These are phyloP conservation scores for Penicillium diatomitis DNA, from an alignment of 495 filamentous ascomycete genomes.

Conservation along the genomic window DNA sequence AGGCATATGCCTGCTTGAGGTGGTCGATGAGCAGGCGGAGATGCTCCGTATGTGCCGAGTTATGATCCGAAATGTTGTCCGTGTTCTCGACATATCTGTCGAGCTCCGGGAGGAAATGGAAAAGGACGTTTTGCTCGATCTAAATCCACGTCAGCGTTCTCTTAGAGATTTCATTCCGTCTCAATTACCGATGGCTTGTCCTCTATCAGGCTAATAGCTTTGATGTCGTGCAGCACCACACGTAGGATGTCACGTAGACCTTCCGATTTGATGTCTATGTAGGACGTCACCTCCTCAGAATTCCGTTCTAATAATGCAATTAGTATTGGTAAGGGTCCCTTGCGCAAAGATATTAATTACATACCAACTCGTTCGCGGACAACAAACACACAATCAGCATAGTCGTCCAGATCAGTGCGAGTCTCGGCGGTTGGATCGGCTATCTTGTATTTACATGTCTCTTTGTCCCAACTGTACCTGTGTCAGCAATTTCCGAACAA, in stretches of 20 bases:
- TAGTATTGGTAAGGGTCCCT: neutral
- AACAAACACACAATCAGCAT: slow-evolving; percentile 18
- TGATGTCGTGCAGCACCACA: slow-evolving; percentile 18
- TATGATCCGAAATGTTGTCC: too few species aligned
- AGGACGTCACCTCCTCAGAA: slow-evolving; percentile 11
- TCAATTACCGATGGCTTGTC: slow-evolving; percentile 13
- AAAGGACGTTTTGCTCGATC: slow-evolving; percentile 25
- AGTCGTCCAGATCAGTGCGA: slow-evolving; percentile 10
- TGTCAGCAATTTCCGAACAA: slow-evolving; percentile 6
- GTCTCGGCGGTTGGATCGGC: slow-evolving; percentile 8
- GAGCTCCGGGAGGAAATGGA: slow-evolving; percentile 24
- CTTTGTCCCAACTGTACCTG: slow-evolving; percentile 14
- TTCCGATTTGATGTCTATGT: slow-evolving; percentile 22
- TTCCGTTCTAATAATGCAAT: slow-evolving; percentile 12
- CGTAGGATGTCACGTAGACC: slow-evolving; percentile 23
- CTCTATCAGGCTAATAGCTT: slow-evolving; percentile 23
- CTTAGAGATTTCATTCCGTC: slow-evolving; percentile 5
- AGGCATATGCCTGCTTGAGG: too few species aligned
- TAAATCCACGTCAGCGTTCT: slow-evolving; percentile 11
- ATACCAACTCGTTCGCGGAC: slow-evolving; percentile 17
- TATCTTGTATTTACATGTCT: slow-evolving; percentile 19
- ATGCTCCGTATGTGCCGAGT: too few species aligned
- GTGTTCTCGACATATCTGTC: too few species aligned
- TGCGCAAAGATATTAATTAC: neutral
- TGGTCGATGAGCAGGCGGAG: too few species aligned